Base-by-base conservation (phyloP, 2,329 filamentous ascomycete species). In the Aureobasidium uvarum region DNA sequence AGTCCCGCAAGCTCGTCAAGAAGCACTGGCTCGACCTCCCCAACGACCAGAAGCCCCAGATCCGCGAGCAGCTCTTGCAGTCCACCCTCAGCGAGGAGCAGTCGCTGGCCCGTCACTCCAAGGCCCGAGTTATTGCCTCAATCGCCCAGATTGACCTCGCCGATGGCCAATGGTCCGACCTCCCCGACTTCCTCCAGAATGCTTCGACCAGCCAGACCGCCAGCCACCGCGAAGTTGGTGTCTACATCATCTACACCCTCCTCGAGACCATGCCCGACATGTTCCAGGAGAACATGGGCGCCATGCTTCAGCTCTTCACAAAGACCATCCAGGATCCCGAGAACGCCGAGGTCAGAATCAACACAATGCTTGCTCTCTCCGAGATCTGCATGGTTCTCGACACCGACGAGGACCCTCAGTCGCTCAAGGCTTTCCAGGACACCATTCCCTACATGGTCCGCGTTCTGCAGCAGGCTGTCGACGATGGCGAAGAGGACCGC, bases 211-310 rank as follows among this genome's bases (percentile, higher is more conserved):
- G 87, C 75, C 80, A 84, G 67, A 88, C 88, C 68, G 88, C 91
- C 60, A 83, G 87, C 67, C 91, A 96, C 77, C 89, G 95, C 70
- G 92, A 96, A 76, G 91, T 97, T 46, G 92, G 90, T 69, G 89
- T 94, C 69, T 98, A 95, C 80, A 92, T 98, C 71, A 88, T 98
- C 70, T 97, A 89, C 80, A 94, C 92, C 68, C 87, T 97, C 54
- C 83, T 98, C 13, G 95, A 99, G 80, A 89, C 89, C 64, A 89
- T 96, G 70, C 92, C 92, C 23, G 88, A 92, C 70, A 85, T 88
- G 71, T 96, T 97, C 78, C 86, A 87, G 72, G 90, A 93, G 73
- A 90, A 95, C 78, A 86, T 92, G 72, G 79, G 84, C 66, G 87
- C 91, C 74, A 86, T 98, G 67, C 91, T 98, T 73, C 83, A 85